Conservation (phyloP, 2,329 filamentous ascomycete species). For the Fragosphaeria purpurea region DNA sequence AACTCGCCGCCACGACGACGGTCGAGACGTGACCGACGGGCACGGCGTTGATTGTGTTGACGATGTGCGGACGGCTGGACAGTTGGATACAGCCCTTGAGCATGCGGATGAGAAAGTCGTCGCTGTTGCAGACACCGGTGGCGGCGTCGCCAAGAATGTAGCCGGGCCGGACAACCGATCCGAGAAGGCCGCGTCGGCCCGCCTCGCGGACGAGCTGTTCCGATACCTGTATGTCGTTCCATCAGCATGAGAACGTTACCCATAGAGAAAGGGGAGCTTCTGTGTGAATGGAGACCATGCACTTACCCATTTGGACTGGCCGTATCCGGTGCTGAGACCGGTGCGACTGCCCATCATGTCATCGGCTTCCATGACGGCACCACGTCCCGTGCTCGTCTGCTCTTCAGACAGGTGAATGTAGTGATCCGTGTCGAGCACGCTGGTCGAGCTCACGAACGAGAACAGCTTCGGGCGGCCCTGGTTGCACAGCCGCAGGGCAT, state of each 20-base stretch:
- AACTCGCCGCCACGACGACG: slow-evolving; percentile 65
- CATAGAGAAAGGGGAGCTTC: no score
- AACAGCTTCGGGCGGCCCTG: slow-evolving; percentile 63
- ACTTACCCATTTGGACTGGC: slow-evolving; percentile 80
- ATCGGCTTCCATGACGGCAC: slow-evolving; percentile 63
- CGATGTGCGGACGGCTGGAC: slow-evolving; percentile 59
- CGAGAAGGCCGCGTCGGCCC: slow-evolving; percentile 63
- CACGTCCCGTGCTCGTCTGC: slow-evolving; percentile 48
- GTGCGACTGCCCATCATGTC: slow-evolving; percentile 65
- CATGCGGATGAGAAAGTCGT: slow-evolving; percentile 85
- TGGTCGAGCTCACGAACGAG: slow-evolving; percentile 74
- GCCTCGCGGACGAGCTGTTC: slow-evolving; percentile 65
- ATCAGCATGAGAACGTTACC: no score
- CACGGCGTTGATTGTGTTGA: slow-evolving; percentile 82
- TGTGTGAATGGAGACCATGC: slow-evolving; percentile 14
- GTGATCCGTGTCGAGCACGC: slow-evolving; percentile 70
- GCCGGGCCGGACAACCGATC: slow-evolving; percentile 69
- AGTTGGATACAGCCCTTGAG: slow-evolving; percentile 83
- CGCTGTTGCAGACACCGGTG: slow-evolving; percentile 65
- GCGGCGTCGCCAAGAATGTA: slow-evolving; percentile 70
- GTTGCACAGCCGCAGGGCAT: slow-evolving; percentile 66
- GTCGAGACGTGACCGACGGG: slow-evolving; percentile 75
- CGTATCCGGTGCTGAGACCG: slow-evolving; percentile 78
- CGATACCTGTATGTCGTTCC: no score
- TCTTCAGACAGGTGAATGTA: slow-evolving; percentile 65